phyloP scores from a whole-genome alignment of 148 eudicot species.

The Fallopia convolvulus region DNA sequence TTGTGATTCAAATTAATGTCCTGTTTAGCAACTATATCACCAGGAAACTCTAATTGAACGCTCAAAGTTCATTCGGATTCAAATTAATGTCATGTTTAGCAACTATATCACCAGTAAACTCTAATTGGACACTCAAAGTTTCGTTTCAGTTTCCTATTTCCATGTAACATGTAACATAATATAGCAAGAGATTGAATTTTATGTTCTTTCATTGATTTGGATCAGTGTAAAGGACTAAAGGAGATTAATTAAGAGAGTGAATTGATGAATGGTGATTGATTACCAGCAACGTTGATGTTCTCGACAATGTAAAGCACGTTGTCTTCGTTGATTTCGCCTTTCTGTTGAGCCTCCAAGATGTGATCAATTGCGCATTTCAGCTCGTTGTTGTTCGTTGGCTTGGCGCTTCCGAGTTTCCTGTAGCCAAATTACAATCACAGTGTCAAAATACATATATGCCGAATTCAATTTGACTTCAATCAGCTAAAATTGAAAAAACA shows the following conservation, averaged over 20 bases:
- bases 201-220: background rate
- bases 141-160: background rate
- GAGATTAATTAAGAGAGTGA: background rate
- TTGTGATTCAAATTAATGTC: no score
- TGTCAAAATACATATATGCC: background rate
- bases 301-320: constrained; percentile 71
- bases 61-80: no score
- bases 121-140: no score
- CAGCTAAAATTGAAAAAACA: background rate
- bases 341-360: constrained; percentile 50
- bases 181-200: background rate
- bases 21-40: no score
- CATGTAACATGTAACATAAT: no score
- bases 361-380: constrained; percentile 63
- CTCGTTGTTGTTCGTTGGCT: constrained; percentile 28
- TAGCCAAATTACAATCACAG: background rate
- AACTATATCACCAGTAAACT: no score
- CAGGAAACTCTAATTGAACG: no score
- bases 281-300: constrained; percentile 53
- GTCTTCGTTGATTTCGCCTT: constrained; percentile 59
- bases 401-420: constrained; percentile 32
- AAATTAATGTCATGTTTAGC: no score
- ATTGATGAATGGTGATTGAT: background rate
- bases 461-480: background rate
- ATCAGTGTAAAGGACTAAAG: background rate